Evolutionary conservation across 306 rosid genomes (phyloP), one percentile per base, ranked within the genome.

Genomic region (Cucurbita ficifolia): DNA sequence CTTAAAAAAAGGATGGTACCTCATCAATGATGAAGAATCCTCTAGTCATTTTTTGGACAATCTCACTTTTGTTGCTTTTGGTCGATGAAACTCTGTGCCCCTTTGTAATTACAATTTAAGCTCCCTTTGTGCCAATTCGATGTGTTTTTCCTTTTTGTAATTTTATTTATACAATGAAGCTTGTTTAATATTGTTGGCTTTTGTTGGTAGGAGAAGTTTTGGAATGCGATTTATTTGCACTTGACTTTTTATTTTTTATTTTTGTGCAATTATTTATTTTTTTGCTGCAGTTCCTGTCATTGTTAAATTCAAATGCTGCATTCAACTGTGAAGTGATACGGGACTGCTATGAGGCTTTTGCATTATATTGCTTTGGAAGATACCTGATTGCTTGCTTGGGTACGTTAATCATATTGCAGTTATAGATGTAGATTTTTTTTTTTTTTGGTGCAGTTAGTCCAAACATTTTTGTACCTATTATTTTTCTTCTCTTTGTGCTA

Each of bases 321-420:
- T 95, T 95, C 81, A 88, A 95, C 79, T 91, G 91, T 76, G 97
- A 91, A 89, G 80, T 88, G 74, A 89, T 95, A 63, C 87, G 99
- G 75, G 99, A 95, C 79, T 95, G 97, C 84, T 95, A 95, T 21
- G 99, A 95, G 85, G 97, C 99, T 48, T 95, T 95, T 87, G 99
- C 99, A 17, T 82, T 95, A 76, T 95, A 95, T 84, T 95, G 99
- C 86, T 95, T 95, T 79, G 97, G 87, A 82, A 85, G 99, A 88
- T 95, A 95, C 81, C 82, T 95, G 84, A 95, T 91, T 78, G 97
- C 96, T 75, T 91, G 99, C 87, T 83, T 95, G 80, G 97, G 99
- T 91, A 91, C 56, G 95, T 80, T 61, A 72, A 65, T 50, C 3
- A 22, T 48, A 42, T 43, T 51, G 60, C 59, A 67, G 74, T 65